These are phyloP conservation scores for Cichorium intybus DNA, from an alignment of 140 eudicot species.

Conservation along the genomic window DNA sequence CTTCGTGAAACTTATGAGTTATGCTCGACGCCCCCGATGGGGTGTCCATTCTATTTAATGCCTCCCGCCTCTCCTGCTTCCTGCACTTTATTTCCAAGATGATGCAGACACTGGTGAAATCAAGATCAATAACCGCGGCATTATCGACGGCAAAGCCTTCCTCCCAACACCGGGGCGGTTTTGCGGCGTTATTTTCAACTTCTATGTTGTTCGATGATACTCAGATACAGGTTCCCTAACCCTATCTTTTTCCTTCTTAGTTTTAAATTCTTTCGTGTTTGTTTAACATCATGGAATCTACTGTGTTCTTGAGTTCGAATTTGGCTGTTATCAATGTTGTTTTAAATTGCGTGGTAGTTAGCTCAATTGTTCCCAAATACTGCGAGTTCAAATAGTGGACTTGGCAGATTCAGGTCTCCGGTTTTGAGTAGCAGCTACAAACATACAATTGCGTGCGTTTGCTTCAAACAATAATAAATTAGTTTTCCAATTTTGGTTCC, in stretches of 20 bases:
- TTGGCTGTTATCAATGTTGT: background rate
- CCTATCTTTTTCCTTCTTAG: background rate
- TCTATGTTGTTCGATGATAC: conserved; percentile 77
- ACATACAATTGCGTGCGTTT: background rate
- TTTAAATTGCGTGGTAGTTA: background rate
- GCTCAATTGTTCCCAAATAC: background rate
- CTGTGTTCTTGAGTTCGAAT: background rate
- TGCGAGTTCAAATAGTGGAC: background rate
- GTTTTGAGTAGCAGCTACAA: background rate
- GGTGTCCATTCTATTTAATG: background rate
- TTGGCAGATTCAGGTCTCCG: background rate
- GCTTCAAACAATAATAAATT: background rate
- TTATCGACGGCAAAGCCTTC: conserved; percentile 1
- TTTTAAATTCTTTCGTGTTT: background rate
- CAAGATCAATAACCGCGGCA: background rate
- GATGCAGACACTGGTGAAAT: background rate
- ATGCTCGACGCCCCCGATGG: background rate
- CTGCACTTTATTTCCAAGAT: background rate
- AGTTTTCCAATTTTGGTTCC: background rate
- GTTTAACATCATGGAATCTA: too few relatives aligned
- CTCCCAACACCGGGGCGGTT: conserved; percentile 4
- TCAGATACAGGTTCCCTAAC: conserved; percentile 59
- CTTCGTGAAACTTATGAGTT: background rate
- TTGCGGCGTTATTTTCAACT: conserved; percentile 44
- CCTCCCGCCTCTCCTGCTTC: background rate